Conservation (phyloP, 2,329 filamentous ascomycete genomes). For the Xylaria sp. region DNA sequence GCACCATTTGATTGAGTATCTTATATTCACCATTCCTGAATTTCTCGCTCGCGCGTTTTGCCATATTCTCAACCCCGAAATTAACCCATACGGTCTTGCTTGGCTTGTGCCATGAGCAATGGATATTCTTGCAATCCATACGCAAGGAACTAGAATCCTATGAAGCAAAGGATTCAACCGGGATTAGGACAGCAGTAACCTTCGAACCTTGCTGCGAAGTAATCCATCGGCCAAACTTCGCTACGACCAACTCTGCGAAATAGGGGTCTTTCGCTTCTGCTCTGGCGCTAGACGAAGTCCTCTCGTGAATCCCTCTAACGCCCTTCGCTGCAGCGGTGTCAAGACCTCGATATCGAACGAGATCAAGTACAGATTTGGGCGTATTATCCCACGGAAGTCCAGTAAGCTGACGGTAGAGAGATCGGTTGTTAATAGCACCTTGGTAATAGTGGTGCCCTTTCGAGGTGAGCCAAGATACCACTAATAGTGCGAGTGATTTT, state of each 20-base stretch:
- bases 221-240: conserved; percentile 25
- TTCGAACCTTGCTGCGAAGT: neutral
- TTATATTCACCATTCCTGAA: conserved; percentile 43
- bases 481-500: conserved; percentile 25
- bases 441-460: conserved; percentile 47
- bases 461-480: conserved; percentile 49
- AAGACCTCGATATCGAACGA: conserved; percentile 41
- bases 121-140: conserved; percentile 51
- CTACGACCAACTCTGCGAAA: conserved; percentile 41
- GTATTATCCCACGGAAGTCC: conserved; percentile 43
- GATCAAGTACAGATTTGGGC: conserved; percentile 27
- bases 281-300: conserved; percentile 36
- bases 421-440: conserved; percentile 50
- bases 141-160: conserved; percentile 43
- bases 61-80: conserved; percentile 41
- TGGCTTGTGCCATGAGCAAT: conserved; percentile 52
- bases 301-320: conserved; percentile 33
- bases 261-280: conserved; percentile 44
- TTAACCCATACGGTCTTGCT: conserved; percentile 45
- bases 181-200: neutral
- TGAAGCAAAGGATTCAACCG: conserved; percentile 36
- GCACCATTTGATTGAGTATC: conserved; percentile 38
- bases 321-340: conserved; percentile 9
- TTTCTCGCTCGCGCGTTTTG: conserved; percentile 35
- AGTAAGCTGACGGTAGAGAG: conserved; percentile 51